These are phyloP conservation scores for Argentina anserina DNA, from an alignment of 306 rosid species.

Conservation along the genomic window DNA sequence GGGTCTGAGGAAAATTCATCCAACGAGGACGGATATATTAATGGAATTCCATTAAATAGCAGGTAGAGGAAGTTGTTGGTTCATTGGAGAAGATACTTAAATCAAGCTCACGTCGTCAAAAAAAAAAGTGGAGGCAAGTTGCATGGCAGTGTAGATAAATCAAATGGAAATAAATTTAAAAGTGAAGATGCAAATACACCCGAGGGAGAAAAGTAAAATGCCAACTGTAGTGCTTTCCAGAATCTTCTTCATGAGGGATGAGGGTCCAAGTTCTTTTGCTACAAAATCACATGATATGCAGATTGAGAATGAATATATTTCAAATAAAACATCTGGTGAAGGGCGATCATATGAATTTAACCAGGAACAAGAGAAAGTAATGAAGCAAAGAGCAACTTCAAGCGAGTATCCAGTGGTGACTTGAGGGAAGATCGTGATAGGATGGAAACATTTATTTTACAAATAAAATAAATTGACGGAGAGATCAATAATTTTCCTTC, in stretches of 20 bases:
- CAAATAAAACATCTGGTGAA: slow-evolving; percentile 34
- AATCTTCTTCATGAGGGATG: slow-evolving; percentile 77
- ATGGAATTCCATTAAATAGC: slow-evolving; percentile 76
- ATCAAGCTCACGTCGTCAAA: slow-evolving; percentile 48
- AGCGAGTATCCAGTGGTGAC: slow-evolving; percentile 63
- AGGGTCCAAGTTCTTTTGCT: slow-evolving; percentile 39
- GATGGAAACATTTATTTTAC: too few species aligned
- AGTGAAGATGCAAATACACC: slow-evolving; percentile 24
- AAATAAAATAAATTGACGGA: too few species aligned
- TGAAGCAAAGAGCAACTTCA: slow-evolving; percentile 45
- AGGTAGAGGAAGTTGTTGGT: slow-evolving; percentile 81
- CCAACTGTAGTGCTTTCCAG: slow-evolving; percentile 89
- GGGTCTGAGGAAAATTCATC: slow-evolving; percentile 62
- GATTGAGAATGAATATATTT: slow-evolving; percentile 45
- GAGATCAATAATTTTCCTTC: too few species aligned
- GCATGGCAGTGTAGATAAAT: slow-evolving; percentile 34
- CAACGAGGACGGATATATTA: slow-evolving; percentile 53
- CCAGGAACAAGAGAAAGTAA: slow-evolving; percentile 34
- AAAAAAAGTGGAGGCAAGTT: slow-evolving; percentile 40
- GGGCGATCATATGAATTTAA: slow-evolving; percentile 39
- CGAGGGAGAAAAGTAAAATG: slow-evolving; percentile 40
- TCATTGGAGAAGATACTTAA: slow-evolving; percentile 73
- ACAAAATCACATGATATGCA: slow-evolving; percentile 33
- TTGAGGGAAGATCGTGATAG: too few species aligned
- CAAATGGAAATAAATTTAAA: slow-evolving; percentile 28